Evolutionary conservation across 176 grass and related monocot species (phyloP), one percentile per base, ranked within the genome.

Genomic region (Musa troglodytarum): DNA sequence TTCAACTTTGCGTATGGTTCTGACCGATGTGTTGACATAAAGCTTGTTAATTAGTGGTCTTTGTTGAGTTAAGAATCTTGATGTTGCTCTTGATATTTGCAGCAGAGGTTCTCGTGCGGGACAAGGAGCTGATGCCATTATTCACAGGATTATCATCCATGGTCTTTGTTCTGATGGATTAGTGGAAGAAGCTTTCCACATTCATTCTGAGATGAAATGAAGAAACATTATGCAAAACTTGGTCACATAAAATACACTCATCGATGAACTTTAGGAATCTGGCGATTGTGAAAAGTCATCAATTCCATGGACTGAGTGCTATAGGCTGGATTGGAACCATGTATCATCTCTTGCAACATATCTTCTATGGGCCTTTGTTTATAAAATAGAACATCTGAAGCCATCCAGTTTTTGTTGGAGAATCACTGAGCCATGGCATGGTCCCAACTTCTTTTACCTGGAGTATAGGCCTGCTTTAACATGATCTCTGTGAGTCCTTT

Each of bases 101-200:
- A 77, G 89, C 72, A 66, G 84, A 77, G 71, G 87, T 76, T 52
- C 84, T 58, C 79, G 86, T 57, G 84, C 85, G 26, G 91, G 85
- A 82, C 66, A 83, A 63, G 70, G 3, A 57, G 83, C 79, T 53
- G 96, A 95, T 89, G 82, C 81, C 20, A 88, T 68, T 28, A 80
- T 92, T 76, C 85, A 99, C 76, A 99, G 95, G 63, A 95, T 95
- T 74, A 74, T 95, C 78, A 92, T 99, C 73, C 91, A 95, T 74
- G 96, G 91, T 64, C 88, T 99, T 82, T 95, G 96, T 81, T 83
- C 83, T 74, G 73, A 70, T 70, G 90, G 91, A 50, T 85, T 85
- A 89, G 65, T 89, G 77, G 80, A 86, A 84, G 85, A 99, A 71
- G 88, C 96, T 52, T 65, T 84, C 24, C 10, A 1, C 71, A 53